Evolutionary conservation across 805 yeast genomes (phyloP), one percentile per base, ranked within the genome.

Genomic region (Metschnikowia reukaufii): DNA sequence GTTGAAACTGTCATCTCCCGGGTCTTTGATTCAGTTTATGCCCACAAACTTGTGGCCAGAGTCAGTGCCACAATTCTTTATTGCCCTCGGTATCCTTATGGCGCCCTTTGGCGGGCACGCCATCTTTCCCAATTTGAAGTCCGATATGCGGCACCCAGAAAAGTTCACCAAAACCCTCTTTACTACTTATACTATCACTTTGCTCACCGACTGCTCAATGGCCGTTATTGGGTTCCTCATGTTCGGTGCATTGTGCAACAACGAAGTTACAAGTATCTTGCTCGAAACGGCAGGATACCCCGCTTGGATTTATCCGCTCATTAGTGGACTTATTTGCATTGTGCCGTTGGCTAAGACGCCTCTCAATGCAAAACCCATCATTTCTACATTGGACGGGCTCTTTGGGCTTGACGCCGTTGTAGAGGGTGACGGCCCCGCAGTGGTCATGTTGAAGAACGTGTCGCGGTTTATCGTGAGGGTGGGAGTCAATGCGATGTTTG

Each of bases 51-150:
- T 85, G 49, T 82, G 81, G 75, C 97, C 97, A 2, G 58, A 63
- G 5, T 69, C 77, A 8, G 57, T 67, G 13, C 63, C 74, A 5
- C 80, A 78, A 50, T 70, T 81, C 27, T 73, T 86, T 39, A 70
- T 85, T 38, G 75, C 85, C 7, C 66, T 84, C 46, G 92, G 92
- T 2, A 73, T 86, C 23, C 74, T 82, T 48, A 77, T 86, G 75
- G 89, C 91, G 3, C 89, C 90, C 10, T 86, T 88, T 81, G 92
- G 92, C 47, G 94, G 94, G 2, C 92, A 86, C 61, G 88, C 89
- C 1, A 83, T 86, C 6, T 84, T 84, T 54, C 92, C 92, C 2
- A 87, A 84, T 56, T 67, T 86, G 36, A 82, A 80, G 61, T 68
- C 78, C 33, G 94, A 86, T 61, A 86, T 86, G 86, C 74, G 82